Conservation (phyloP, 1,284 basidiomycete species). For the Thelephora terrestris region DNA sequence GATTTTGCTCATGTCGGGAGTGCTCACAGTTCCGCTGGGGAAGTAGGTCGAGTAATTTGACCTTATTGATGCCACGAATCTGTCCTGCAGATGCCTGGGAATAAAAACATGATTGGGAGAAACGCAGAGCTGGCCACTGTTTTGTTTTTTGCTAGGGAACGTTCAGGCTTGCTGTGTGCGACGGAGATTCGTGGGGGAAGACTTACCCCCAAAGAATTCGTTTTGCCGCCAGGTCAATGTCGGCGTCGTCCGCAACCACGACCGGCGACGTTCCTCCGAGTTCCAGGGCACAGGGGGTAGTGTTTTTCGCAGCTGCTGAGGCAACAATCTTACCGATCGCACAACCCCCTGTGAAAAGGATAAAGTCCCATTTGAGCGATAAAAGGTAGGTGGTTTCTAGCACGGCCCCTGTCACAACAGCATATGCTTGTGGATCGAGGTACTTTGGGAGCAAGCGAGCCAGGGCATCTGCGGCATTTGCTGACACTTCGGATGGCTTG, state of each 20-base stretch:
- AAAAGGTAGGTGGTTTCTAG: slow-evolving; percentile 41
- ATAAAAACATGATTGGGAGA: slow-evolving; percentile 57
- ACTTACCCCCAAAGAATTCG: slow-evolving; percentile 43
- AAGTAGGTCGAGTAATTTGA: slow-evolving; percentile 26
- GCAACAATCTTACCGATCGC: slow-evolving; percentile 53
- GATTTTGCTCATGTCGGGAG: slow-evolving; percentile 33
- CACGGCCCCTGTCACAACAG: slow-evolving; percentile 48
- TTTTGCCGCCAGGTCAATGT: slow-evolving; percentile 31
- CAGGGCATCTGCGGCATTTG: slow-evolving; percentile 40
- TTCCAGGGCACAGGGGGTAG: slow-evolving; percentile 56
- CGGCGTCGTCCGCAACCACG: slow-evolving; percentile 35
- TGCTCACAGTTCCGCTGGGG: slow-evolving; percentile 27
- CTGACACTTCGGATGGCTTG: slow-evolving; percentile 54
- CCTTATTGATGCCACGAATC: slow-evolving; percentile 42
- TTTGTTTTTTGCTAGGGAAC: neutral
- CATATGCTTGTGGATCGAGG: slow-evolving; percentile 40
- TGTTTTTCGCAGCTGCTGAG: slow-evolving; percentile 49
- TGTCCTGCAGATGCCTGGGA: slow-evolving; percentile 34
- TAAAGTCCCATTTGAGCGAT: slow-evolving; percentile 52
- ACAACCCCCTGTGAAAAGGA: slow-evolving; percentile 41
- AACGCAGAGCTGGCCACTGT: slow-evolving; percentile 38
- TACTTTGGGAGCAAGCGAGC: slow-evolving; percentile 51
- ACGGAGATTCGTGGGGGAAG: neutral
- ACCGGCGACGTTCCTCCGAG: slow-evolving; percentile 63
- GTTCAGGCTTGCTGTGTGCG: neutral